A percentile compares a stretch with the other conserved stretches of the same genome.
phyloP scores from a whole-genome alignment of 1,139 yeast species.

The Scheffersomyces insectosa region DNA sequence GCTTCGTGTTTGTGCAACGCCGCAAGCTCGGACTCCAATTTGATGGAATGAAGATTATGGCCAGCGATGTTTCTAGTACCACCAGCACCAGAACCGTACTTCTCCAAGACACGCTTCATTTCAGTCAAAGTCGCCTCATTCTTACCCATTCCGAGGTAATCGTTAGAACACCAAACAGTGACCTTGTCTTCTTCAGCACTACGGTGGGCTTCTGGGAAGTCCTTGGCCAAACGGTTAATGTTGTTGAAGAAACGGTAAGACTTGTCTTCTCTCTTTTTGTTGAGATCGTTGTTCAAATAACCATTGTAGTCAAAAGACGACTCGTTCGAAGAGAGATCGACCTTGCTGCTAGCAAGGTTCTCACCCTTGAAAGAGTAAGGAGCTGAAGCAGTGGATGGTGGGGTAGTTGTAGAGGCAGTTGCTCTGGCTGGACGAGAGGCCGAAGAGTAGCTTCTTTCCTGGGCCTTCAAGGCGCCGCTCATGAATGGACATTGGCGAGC shows the following conservation, averaged over 20 bases:
- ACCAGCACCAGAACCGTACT: conserved; percentile 98
- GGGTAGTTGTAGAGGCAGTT: conserved; percentile 36
- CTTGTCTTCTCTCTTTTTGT: conserved; percentile 78
- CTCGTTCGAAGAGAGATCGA: conserved; percentile 41
- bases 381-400: conserved; percentile 27
- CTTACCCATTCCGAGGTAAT: conserved; percentile 92
- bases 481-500: conserved; percentile 87
- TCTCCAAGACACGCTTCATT: conserved; percentile 80
- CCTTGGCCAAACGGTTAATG: conserved; percentile 91
- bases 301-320: conserved; percentile 64
- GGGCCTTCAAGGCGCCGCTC: conserved; percentile 66
- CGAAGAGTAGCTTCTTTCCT: conserved; percentile 53
- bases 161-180: conserved; percentile 98
- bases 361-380: conserved; percentile 35
- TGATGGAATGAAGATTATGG: conserved; percentile 85
- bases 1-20: conserved; percentile 93
- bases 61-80: conserved; percentile 99
- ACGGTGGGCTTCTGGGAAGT: conserved; percentile 91
- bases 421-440: conserved; percentile 56
- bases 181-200: conserved; percentile 75
- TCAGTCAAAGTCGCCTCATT: conserved; percentile 69
- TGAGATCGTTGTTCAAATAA: conserved; percentile 60
- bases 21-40: conserved; percentile 83
- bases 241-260: conserved; percentile 96
- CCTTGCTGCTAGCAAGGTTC: conserved; percentile 28